phyloP scores from a whole-genome alignment of 805 yeast genomes.

The Pichia occidentalis region DNA sequence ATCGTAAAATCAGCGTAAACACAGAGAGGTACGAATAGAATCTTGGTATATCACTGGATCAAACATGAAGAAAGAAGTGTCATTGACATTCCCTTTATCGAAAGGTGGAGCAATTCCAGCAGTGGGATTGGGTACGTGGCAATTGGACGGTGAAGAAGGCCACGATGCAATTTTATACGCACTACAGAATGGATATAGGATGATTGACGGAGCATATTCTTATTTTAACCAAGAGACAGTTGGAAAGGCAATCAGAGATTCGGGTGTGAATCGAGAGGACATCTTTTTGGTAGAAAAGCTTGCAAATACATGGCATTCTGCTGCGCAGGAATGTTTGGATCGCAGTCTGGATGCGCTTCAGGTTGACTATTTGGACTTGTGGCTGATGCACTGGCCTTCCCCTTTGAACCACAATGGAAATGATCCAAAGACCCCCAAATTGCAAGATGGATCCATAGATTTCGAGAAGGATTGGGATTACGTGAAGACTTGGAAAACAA shows the following conservation, averaged over 20 bases:
- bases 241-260: conserved; percentile 49
- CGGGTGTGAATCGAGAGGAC: conserved; percentile 28
- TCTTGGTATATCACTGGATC: too few relatives aligned
- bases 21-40: too few relatives aligned
- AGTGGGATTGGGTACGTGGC: conserved; percentile 53
- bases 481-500: conserved; percentile 57
- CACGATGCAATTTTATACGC: conserved; percentile 47
- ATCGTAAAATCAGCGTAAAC: too few relatives aligned
- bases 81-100: conserved; percentile 26
- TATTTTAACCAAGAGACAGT: conserved; percentile 58
- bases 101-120: conserved; percentile 50
- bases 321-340: conserved; percentile 35
- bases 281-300: conserved; percentile 36
- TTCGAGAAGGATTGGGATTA: conserved; percentile 38
- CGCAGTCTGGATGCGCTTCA: conserved; percentile 35
- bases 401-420: conserved; percentile 31
- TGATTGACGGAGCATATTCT: conserved; percentile 59
- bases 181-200: conserved; percentile 60
- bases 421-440: conserved; percentile 46
- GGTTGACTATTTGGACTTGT: conserved; percentile 45
- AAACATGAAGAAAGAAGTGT: not conserved
- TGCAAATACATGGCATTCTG: conserved; percentile 23
- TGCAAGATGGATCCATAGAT: conserved; percentile 38
- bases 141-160: conserved; percentile 34
- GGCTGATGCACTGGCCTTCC: conserved; percentile 47